Percentiles rank a stretch among this genome's conserved stretches.
Conservation (phyloP, 208 protist species). For the Leishmania aethiopica region DNA sequence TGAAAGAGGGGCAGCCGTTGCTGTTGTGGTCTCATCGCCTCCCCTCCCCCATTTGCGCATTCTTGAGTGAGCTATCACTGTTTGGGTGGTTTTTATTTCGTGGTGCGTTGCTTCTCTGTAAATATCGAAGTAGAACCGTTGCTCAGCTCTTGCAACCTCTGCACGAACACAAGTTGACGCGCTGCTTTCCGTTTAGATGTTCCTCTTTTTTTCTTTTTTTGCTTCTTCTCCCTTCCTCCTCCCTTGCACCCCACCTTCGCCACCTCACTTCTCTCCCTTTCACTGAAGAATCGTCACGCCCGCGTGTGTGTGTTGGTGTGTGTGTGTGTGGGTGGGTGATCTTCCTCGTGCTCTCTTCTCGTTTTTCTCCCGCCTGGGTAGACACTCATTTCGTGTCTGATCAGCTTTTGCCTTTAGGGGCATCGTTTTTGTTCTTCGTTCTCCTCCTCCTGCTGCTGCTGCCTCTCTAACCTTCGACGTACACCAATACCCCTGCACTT, state of each 20-base stretch:
- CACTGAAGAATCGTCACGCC: neutral
- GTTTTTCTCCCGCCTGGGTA: no score
- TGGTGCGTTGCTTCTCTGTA: no score
- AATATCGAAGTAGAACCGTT: neutral
- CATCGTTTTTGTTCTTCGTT: no score
- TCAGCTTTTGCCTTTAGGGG: no score
- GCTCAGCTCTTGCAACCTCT: neutral
- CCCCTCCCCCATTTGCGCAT: neutral
- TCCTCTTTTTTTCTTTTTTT: neutral
- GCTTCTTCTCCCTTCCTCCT: neutral
- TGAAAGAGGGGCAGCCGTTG: neutral
- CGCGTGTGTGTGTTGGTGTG: neutral
- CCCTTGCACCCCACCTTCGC: neutral
- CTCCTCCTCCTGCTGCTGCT: no score
- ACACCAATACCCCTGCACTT: neutral
- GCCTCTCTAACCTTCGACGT: neutral
- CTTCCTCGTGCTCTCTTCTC: neutral
- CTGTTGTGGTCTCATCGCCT: neutral
- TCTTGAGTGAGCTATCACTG: neutral
- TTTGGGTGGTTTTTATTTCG: neutral
- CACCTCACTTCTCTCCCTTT: neutral
- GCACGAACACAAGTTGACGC: neutral
- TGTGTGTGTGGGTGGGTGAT: neutral
- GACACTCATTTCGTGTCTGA: no score
- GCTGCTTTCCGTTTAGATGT: neutral